Conservation (phyloP, 352 stramenopile species). For the Peronosclerospora sorghi region DNA sequence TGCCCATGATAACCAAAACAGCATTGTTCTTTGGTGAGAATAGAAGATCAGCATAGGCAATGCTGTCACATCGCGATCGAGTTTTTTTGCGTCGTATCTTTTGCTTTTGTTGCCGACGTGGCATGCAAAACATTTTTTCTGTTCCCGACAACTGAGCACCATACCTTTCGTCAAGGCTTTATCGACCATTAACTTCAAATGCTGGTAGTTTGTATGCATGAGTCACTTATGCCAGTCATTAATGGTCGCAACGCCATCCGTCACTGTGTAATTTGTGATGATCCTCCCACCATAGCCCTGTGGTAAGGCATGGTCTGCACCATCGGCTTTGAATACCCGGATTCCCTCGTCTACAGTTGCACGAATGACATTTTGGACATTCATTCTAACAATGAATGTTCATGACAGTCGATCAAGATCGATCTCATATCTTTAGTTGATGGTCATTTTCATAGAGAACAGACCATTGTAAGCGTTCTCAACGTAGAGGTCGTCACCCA, state of each 20-base stretch:
- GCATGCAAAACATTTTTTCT: not conserved
- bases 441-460: not conserved
- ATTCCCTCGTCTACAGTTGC: no score
- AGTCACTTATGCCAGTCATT: not conserved
- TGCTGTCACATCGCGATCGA: not conserved
- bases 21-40: constrained; percentile 1
- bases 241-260: not conserved
- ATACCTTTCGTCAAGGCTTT: not conserved
- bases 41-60: constrained; percentile 1
- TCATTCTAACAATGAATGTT: not conserved
- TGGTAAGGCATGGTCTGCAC: no score
- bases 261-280: not conserved
- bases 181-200: constrained; percentile 4
- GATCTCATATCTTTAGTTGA: not conserved
- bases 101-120: constrained; percentile 2
- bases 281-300: no score
- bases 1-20: constrained; percentile 3
- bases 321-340: not conserved
- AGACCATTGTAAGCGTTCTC: not conserved
- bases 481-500: constrained; percentile 1
- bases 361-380: no score
- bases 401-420: not conserved
- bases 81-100: not conserved
- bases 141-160: not conserved
- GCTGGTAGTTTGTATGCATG: not conserved